Conservation (phyloP, 805 yeast species). For the Barnettozyma populi region DNA sequence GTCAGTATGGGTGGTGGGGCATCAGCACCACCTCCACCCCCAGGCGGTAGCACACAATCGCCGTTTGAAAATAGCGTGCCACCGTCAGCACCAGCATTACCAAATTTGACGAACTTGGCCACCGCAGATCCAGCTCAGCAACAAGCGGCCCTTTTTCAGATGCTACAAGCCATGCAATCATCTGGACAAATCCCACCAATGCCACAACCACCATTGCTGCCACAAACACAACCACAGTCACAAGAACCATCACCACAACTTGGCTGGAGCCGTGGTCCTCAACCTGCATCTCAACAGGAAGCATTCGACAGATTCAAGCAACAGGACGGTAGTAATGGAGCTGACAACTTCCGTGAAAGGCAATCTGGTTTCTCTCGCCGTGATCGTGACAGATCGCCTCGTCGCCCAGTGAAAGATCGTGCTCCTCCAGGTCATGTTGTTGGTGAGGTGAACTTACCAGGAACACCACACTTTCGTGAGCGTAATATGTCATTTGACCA, state of each 20-base stretch:
- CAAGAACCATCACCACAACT: constrained; percentile 8
- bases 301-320: constrained; percentile 23
- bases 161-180: constrained; percentile 30
- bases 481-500: constrained; percentile 67
- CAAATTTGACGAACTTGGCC: constrained; percentile 16
- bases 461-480: constrained; percentile 73
- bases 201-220: constrained; percentile 15
- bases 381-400: constrained; percentile 28
- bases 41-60: background rate
- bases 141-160: constrained; percentile 37
- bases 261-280: constrained; percentile 10
- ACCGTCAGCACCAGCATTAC: constrained; percentile 8
- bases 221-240: constrained; percentile 10
- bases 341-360: constrained; percentile 17
- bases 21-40: background rate
- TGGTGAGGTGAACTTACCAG: constrained; percentile 63
- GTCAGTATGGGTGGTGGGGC: constrained; percentile 39
- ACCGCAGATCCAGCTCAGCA: constrained; percentile 29
- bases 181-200: constrained; percentile 24
- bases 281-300: constrained; percentile 21
- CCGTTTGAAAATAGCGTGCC: background rate
- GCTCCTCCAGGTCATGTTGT: constrained; percentile 31
- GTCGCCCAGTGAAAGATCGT: constrained; percentile 12
- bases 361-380: constrained; percentile 16
- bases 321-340: constrained; percentile 16